Base-by-base conservation (phyloP, 2,329 filamentous ascomycete species). In the Pseudocercospora pini-densiflorae region DNA sequence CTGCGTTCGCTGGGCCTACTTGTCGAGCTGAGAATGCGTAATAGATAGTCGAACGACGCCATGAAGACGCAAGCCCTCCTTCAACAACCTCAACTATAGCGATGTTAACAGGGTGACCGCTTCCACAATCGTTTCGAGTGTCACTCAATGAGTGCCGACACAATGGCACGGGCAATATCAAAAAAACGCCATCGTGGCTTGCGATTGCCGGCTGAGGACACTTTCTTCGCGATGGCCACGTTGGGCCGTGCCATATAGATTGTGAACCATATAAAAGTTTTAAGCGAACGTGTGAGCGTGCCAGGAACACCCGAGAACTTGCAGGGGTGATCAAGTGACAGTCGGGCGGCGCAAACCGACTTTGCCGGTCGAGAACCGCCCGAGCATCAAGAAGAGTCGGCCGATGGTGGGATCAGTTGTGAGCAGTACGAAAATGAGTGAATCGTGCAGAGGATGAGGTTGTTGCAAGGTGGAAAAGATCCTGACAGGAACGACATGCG, bases 241-340 rank as follows among this genome's bases (percentile, higher is more conserved):
- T 59, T 65, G 53, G 53, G 53, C 29, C 63, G 63, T 65, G 51
- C 4, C 40, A 62, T 51, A 53, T 65, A 65, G 59, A 65, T 65
- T 65, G 59, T 58, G 23, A n/a, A 43, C 5, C 58, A 49, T 58
- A 59, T 51, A 49, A 33, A 31, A 21, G 24, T 27, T 24, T 36
- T 49, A 58, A 65, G 63, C 63, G 63, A 57, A 36, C 45, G 36
- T 21, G 49, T 53, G 53, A 58, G 31, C 40, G 21, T n/a, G 23
- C 19, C 33, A 43, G 47, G 31, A 19, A 21, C 21, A 31, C 51
- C 51, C 51, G 51, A 55, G 1, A 10, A 33, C 51, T 29, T 55
- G 51, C 51, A 55, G 51, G 51, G 51, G 27, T 33, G 51, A 29
- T 27, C 23, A 23, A 31, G 16, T 33, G 51, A 31, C 24, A 54